These are phyloP conservation scores for Tetrahymena borealis DNA, from an alignment of 73 alveolate genomes.

Conservation along the genomic window DNA sequence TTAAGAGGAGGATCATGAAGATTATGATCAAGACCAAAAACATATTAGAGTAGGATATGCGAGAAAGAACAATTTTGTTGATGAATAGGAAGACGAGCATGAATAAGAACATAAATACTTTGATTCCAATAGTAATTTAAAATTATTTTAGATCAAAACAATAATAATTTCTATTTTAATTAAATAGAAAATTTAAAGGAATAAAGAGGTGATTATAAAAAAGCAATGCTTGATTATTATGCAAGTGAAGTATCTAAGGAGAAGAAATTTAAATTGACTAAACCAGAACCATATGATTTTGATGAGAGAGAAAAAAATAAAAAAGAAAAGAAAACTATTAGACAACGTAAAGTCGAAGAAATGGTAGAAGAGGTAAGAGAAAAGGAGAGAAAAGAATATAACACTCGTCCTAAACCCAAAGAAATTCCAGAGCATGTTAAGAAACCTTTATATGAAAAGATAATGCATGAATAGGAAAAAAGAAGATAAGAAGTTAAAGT, in stretches of 20 bases:
- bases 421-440: slow-evolving; percentile 62
- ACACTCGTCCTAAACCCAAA: slow-evolving; percentile 50
- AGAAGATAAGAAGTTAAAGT: slow-evolving; percentile 65
- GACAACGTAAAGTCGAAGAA: slow-evolving; percentile 64
- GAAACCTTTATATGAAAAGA: slow-evolving; percentile 52
- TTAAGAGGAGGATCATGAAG: background rate
- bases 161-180: background rate
- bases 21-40: background rate
- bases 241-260: slow-evolving; percentile 27
- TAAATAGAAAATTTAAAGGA: background rate
- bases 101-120: no score
- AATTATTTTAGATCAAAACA: background rate
- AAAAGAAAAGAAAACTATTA: slow-evolving; percentile 26
- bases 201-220: background rate
- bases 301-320: slow-evolving; percentile 69
- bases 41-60: background rate
- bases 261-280: slow-evolving; percentile 55
- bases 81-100: slow-evolving; percentile 3
- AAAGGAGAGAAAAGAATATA: slow-evolving; percentile 46
- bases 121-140: background rate
- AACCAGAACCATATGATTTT: slow-evolving; percentile 73
- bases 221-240: slow-evolving; percentile 27
- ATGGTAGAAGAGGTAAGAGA: slow-evolving; percentile 56
- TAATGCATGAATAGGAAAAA: slow-evolving; percentile 54
- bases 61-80: background rate